phyloP scores from a whole-genome alignment of 495 filamentous ascomycete species.

The Corynascus novoguineensis region DNA sequence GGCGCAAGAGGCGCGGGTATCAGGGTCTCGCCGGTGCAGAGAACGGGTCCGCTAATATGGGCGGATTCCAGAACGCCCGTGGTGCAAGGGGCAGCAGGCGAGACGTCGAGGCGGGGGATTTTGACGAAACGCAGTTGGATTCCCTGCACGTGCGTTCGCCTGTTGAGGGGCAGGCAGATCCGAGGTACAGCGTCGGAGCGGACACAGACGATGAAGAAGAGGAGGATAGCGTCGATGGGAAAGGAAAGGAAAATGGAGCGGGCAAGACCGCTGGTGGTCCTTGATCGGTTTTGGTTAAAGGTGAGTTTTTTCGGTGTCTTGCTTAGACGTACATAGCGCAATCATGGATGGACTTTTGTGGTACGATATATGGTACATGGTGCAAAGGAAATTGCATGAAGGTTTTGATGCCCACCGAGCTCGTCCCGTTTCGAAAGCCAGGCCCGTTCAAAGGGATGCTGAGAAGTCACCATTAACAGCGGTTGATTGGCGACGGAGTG shows the following conservation, averaged over 20 bases:
- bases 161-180: slow-evolving; percentile 33
- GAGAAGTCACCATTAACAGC: no score
- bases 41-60: slow-evolving; percentile 14
- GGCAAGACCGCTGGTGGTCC: slow-evolving; percentile 6
- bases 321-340: no score
- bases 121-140: slow-evolving; percentile 84
- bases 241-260: slow-evolving; percentile 4
- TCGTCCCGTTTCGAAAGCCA: no score
- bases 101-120: slow-evolving; percentile 35
- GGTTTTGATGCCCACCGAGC: no score
- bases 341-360: no score
- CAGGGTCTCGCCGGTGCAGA: slow-evolving; percentile 42
- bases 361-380: no score
- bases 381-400: no score
- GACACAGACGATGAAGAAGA: slow-evolving; percentile 47
- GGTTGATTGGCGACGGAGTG: no score
- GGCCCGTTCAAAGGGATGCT: no score
- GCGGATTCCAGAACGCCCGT: neutral
- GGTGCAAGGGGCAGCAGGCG: neutral
- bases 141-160: slow-evolving; percentile 56
- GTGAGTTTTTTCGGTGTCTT: no score
- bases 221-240: slow-evolving; percentile 8
- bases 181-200: slow-evolving; percentile 54
- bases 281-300: neutral
- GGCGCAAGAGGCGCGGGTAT: slow-evolving; percentile 51